Evolutionary conservation across 2,329 filamentous ascomycete species (phyloP), one percentile per base, ranked within the genome.

Genomic region (Hymenoscyphus albidus): DNA sequence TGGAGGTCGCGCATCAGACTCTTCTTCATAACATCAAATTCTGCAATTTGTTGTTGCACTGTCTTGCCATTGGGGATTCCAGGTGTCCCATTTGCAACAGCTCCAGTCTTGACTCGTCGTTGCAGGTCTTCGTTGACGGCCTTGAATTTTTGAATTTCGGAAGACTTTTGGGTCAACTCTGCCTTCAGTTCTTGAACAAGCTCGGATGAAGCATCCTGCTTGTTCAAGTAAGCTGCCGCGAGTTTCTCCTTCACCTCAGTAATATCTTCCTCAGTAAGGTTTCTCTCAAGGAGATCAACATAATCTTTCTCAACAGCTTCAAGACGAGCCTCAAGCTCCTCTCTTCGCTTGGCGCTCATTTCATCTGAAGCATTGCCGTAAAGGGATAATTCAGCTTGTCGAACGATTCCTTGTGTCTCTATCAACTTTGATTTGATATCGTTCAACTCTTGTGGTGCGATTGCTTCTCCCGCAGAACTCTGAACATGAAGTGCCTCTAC

Each of bases 1-100:
- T 99, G 95, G 70, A 99, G 82, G 78, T 99, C 95, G 64, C 95
- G 91, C 95, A 99, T 99, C 71, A 99, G 83, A 70, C 91, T 96
- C 86, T 99, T 99, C 88, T 99, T 99, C 93, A 99, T 99, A 65
- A 92, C 91, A 78, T 99, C 95, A 73, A 99, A 99, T 76, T 99
- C 95, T 65, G 94, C 92, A 78, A 99, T 96, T 80, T 98, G 95
- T 80, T 99, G 94, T 76, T 96, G 93, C 56, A 98, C 87, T 13
- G 92, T 96, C 84, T 97, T 97, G 83, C 90, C 90, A 73, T 91
- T 92, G 63, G 86, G 80, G 75, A 89, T 78, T 61, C 81, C 79
- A 58, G 79, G 77, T 22, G 80, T 78, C 55, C 86, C 87, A 68
- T 88, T 92, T 32, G 88, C 83, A 18, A 81, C 82, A 40, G 78